Conservation (phyloP, 2,329 filamentous ascomycete species). For the Ilyonectria destructans region DNA sequence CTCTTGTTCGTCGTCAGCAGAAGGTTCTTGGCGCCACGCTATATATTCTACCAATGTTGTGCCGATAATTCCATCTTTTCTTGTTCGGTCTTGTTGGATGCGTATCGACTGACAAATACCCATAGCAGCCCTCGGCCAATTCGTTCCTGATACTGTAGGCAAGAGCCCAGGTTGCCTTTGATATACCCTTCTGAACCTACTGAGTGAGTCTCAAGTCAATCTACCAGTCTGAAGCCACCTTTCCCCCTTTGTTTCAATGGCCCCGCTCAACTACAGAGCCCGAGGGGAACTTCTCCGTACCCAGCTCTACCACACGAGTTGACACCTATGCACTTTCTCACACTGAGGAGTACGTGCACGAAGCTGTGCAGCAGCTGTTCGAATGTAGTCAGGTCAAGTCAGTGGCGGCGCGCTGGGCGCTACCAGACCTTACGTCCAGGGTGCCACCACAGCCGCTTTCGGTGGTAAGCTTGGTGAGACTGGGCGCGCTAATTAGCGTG, state of each 20-base stretch:
- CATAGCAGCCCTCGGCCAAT: too few species aligned
- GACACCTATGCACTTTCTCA: not conserved
- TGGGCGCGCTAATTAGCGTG: slow-evolving; percentile 18
- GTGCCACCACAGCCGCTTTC: not conserved
- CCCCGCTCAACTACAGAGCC: not conserved
- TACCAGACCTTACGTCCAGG: not conserved
- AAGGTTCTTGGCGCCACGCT: not conserved
- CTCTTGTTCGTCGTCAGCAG: not conserved
- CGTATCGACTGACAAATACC: too few species aligned
- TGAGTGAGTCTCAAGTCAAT: not conserved
- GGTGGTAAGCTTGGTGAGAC: not conserved
- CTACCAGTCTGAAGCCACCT: not conserved
- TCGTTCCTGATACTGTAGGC: too few species aligned
- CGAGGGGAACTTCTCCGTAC: too few species aligned
- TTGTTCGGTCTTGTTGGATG: too few species aligned
- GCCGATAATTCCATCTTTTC: too few species aligned
- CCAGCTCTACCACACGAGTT: not conserved
- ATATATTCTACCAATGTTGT: not conserved
- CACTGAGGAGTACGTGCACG: not conserved
- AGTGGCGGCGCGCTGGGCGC: not conserved
- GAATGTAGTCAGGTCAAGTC: not conserved
- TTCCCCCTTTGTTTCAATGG: not conserved
- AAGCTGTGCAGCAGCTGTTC: not conserved
- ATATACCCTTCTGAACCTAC: too few species aligned
- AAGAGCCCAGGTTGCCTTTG: too few species aligned